Evolutionary conservation across 2,329 filamentous ascomycete genomes (phyloP).

Genomic region (Thielaviopsis punctulata): DNA sequence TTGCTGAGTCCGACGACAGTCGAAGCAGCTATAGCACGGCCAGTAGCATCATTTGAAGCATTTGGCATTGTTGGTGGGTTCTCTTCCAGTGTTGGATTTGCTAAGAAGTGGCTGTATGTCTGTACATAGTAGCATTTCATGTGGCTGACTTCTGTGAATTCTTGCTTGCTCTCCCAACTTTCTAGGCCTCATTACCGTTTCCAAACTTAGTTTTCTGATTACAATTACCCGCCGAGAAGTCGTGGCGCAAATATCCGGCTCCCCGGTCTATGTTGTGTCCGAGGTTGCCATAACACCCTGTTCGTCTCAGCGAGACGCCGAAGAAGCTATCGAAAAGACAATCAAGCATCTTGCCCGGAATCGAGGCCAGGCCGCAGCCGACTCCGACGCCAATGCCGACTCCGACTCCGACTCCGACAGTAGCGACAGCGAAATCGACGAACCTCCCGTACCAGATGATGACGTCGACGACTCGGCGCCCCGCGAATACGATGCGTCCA

Average conservation of each 20-base stretch:
- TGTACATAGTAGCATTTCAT: too few relatives aligned
- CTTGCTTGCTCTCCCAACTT: background rate
- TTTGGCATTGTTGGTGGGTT: conserved; percentile 41
- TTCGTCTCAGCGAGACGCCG: conserved; percentile 56
- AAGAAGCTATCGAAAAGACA: conserved; percentile 50
- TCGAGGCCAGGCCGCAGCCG: conserved; percentile 8
- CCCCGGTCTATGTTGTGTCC: conserved; percentile 70
- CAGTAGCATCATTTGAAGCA: conserved; percentile 37
- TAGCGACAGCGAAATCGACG: conserved; percentile 1
- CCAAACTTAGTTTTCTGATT: conserved; percentile 66
- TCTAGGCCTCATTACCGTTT: conserved; percentile 67
- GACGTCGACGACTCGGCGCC: conserved; percentile 27
- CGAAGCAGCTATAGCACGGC: conserved; percentile 24
- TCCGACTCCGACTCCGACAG: conserved; percentile 20
- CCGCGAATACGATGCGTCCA: conserved; percentile 19
- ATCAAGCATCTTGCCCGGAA: conserved; percentile 18
- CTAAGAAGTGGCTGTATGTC: too few relatives aligned
- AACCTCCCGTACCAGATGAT: conserved; percentile 15
- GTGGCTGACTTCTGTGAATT: too few relatives aligned
- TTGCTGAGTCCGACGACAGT: conserved; percentile 14
- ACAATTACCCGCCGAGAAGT: conserved; percentile 75
- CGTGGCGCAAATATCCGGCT: conserved; percentile 71
- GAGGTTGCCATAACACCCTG: conserved; percentile 85
- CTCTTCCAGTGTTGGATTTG: background rate
- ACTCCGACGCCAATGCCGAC: conserved; percentile 1